Evolutionary conservation across 192 early-diverging fungal genomes (phyloP).

Genomic region (Piromyces finnis): DNA sequence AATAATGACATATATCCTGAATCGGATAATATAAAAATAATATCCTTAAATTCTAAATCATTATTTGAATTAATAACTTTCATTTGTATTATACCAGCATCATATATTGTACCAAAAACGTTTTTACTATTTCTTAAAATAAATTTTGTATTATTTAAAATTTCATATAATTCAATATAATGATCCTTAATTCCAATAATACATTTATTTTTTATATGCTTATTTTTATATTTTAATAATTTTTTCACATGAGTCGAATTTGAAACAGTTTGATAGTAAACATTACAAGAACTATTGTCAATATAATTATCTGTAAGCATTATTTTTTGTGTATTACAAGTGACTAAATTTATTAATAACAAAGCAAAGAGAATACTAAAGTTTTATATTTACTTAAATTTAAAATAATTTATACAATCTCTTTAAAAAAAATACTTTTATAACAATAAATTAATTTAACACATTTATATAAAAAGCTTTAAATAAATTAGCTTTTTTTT

Average conservation of each 20-base stretch:
- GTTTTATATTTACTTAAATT: no score
- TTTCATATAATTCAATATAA: neutral
- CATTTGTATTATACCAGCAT: neutral
- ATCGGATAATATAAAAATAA: neutral
- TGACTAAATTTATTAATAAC: neutral
- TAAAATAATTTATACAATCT: no score
- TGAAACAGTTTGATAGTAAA: neutral
- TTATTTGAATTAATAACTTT: neutral
- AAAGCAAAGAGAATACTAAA: neutral
- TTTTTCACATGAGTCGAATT: neutral
- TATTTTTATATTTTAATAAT: neutral
- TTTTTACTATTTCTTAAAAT: neutral
- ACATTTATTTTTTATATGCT: neutral
- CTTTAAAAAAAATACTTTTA: no score
- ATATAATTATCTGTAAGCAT: neutral
- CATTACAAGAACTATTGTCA: neutral
- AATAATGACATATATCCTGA: neutral
- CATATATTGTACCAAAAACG: neutral
- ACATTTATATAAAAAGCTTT: no score
- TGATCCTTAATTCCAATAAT: neutral
- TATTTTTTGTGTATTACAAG: neutral
- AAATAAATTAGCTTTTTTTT: no score
- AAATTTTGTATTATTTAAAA: neutral
- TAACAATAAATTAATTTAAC: no score
- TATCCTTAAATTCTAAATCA: neutral